Percentiles rank a stretch among this genome's conserved stretches.
Conservation (phyloP, 257 asterid species). For the Solanum dulcamara region DNA sequence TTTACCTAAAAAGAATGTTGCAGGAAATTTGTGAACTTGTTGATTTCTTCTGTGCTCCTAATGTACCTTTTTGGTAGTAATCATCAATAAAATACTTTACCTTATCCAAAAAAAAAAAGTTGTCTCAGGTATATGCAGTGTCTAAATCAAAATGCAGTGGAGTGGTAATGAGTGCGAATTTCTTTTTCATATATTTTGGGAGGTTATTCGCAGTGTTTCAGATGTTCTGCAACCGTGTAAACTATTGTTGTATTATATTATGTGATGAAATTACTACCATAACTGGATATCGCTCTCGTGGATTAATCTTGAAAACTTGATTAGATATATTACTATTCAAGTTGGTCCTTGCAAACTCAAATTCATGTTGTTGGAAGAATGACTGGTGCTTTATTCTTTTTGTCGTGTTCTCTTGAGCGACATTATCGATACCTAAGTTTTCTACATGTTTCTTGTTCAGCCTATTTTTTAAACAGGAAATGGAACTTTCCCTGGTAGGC, state of each 20-base stretch:
- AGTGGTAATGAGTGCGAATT: neutral
- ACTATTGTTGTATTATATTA: neutral
- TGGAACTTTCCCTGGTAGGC: constrained; percentile 89
- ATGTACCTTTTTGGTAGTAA: neutral
- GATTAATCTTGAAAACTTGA: neutral
- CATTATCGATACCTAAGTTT: neutral
- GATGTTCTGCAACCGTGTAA: neutral
- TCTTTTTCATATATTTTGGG: neutral
- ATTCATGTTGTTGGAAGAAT: neutral
- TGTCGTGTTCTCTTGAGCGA: neutral
- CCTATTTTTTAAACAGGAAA: constrained; percentile 89
- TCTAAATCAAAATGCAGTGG: neutral
- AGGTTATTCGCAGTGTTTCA: neutral
- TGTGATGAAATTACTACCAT: neutral
- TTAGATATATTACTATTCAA: neutral
- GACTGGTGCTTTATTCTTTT: neutral
- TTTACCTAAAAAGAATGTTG: neutral
- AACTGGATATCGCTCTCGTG: neutral
- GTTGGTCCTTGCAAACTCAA: neutral
- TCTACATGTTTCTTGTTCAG: constrained; percentile 21
- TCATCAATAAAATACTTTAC: neutral
- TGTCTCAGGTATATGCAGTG: neutral
- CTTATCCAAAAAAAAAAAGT: neutral
- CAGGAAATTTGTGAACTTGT: neutral
- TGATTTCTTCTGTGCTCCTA: neutral